Evolutionary conservation across 2,329 filamentous ascomycete genomes (phyloP), one percentile per base, ranked within the genome.

Genomic region (Colletotrichum chlorophyti): DNA sequence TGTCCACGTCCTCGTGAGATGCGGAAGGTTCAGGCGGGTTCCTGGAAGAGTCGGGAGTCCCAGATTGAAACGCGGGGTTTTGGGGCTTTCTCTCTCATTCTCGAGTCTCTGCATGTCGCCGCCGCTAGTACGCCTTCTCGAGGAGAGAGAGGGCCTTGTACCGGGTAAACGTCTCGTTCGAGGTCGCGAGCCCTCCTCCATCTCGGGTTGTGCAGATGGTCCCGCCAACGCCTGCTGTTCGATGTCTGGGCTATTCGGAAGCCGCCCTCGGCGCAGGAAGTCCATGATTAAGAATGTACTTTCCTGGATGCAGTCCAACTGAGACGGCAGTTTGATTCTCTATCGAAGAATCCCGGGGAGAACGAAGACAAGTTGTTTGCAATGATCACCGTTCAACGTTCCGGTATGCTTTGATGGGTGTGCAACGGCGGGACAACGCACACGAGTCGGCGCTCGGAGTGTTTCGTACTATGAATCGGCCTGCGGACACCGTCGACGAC

Each of bases 11-110:
- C 74, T 71, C 50, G 66, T 69, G 12, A 80, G 69, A 47, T 74
- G 72, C 1, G 78, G 77, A 23, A 81, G 66, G 51, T 75, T 69
- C 23, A 80, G 64, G 46, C 75, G 70, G 23, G 75, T 76, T 26
- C 74, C 74, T 10, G 79, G 74, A 21, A 80, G 63, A 26, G 69
- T 67, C n/a, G 72, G 70, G 51, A 74, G 64, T 4, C 70, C 69
- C 4, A 78, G 65, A 15, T 70, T 66, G 45, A 78, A 74, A 3
- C 72, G 70, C 3, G 80, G 78, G 2, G 78, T 76, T 65, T 85
- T 85, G 29, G 80, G 79, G 17, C 75, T 79, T 42, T 78, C 73
- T 15, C 66, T 58, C 23, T 70, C 62, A 14, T 63, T 62, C 5
- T 64, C 63, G 31, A 49, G 34, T 6, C 35, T 37, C 41, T 58